Conservation (phyloP, 441 rosid genomes). For the Euphorbia celastroides region DNA sequence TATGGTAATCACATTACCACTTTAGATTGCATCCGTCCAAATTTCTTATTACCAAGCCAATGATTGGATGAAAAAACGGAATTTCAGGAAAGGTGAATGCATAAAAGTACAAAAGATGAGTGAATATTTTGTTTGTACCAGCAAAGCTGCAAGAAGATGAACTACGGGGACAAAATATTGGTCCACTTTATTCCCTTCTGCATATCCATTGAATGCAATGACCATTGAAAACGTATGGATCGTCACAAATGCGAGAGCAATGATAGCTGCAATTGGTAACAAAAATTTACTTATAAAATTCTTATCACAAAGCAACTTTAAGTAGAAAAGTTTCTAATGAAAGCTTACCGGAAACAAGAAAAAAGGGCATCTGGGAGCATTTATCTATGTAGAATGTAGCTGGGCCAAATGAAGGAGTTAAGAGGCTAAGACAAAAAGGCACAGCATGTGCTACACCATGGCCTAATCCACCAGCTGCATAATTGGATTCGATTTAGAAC, state of each 20-base stretch:
- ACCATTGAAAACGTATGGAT: conserved; percentile 98
- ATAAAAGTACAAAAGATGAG: conserved; percentile 7
- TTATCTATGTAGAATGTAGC: conserved; percentile 73
- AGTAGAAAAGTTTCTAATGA: not conserved
- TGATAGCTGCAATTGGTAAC: conserved; percentile 53
- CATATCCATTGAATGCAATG: conserved; percentile 85
- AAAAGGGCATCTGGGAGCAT: conserved; percentile 79
- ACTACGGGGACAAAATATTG: conserved; percentile 72
- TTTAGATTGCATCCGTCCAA: not conserved
- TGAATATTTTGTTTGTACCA: conserved; percentile 41
- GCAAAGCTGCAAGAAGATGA: conserved; percentile 82
- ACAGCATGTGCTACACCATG: conserved; percentile 98
- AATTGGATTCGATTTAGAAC: conserved; percentile 25
- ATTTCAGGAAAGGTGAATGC: not conserved
- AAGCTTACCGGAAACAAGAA: conserved; percentile 81
- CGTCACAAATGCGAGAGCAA: conserved; percentile 87
- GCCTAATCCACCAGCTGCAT: conserved; percentile 98
- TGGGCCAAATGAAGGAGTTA: conserved; percentile 97
- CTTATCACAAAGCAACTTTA: not conserved
- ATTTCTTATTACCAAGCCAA: conserved; percentile 2
- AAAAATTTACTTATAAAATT: conserved; percentile 17
- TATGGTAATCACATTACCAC: not conserved
- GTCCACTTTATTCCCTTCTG: conserved; percentile 79
- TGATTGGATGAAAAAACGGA: not conserved
- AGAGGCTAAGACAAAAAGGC: conserved; percentile 89